Percentiles rank a stretch among this genome's conserved stretches.
phyloP scores from a whole-genome alignment of 768 basidiomycete genomes.

The Exsudoporus frostii region DNA sequence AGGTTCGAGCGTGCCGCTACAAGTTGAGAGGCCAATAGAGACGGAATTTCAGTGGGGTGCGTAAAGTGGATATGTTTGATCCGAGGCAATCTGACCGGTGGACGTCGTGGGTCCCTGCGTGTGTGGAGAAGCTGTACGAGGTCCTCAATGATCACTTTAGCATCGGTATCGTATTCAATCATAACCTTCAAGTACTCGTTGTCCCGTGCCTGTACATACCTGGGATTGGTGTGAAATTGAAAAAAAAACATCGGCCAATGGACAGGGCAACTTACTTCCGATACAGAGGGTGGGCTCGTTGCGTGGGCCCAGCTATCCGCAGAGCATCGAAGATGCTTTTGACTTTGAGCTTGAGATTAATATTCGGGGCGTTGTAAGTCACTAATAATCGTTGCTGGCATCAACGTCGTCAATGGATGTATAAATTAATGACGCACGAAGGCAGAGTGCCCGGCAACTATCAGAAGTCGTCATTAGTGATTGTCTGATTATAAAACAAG shows the following conservation, averaged over 20 bases:
- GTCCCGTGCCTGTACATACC: not conserved
- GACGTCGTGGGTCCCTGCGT: not conserved
- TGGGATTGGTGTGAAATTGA: not conserved
- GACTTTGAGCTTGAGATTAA: not conserved
- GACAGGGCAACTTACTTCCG: not conserved
- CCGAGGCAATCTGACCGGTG: conserved; percentile 2
- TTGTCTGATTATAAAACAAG: not conserved
- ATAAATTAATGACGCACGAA: conserved; percentile 37
- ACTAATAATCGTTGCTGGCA: not conserved
- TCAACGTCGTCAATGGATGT: not conserved
- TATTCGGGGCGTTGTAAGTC: conserved; percentile 26
- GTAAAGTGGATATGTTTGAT: conserved; percentile 33
- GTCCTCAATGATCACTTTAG: conserved; percentile 3
- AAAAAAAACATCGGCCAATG: not conserved
- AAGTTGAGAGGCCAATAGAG: conserved; percentile 23
- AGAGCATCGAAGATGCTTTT: conserved; percentile 6
- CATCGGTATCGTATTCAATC: conserved; percentile 3
- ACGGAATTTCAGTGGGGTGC: conserved; percentile 29
- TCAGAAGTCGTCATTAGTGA: not conserved
- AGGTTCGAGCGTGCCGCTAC: conserved; percentile 12
- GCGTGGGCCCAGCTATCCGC: not conserved
- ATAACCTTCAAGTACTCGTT: conserved; percentile 12
- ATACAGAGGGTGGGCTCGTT: conserved; percentile 6
- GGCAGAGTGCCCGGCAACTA: conserved; percentile 47
- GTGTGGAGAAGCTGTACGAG: conserved; percentile 25